These are phyloP conservation scores for Monilinia fructigena DNA, from an alignment of 2,329 filamentous ascomycete species.

Conservation along the genomic window DNA sequence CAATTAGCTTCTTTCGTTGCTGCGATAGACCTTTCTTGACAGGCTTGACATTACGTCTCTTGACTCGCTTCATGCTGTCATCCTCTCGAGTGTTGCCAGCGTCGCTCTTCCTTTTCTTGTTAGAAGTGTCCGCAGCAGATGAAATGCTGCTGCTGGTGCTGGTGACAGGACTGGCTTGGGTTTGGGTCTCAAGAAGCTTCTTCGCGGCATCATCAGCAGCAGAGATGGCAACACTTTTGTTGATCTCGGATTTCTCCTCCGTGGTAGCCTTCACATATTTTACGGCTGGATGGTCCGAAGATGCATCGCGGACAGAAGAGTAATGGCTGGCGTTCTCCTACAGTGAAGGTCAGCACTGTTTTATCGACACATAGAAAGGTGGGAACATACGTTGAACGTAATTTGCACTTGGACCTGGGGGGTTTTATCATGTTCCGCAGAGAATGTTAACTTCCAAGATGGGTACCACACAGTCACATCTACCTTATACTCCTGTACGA, in stretches of 20 bases:
- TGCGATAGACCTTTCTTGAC: not conserved
- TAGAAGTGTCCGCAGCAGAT: not conserved
- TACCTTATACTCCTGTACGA: constrained; percentile 58
- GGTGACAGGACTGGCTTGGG: not conserved
- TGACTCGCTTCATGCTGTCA: not conserved
- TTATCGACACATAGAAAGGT: not conserved
- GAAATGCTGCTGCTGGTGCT: not conserved
- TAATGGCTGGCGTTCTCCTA: constrained; percentile 50
- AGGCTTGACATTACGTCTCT: no score
- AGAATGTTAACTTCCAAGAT: no score
- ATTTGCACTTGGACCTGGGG: not conserved
- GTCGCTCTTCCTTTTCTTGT: not conserved
- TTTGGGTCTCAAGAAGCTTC: not conserved
- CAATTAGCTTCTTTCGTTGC: not conserved
- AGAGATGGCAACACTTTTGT: not conserved
- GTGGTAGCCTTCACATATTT: not conserved
- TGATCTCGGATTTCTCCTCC: not conserved
- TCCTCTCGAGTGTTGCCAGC: not conserved
- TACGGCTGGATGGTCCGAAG: not conserved
- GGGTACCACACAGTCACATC: constrained; percentile 57
- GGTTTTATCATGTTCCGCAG: no score
- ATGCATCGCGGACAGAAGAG: constrained; percentile 55
- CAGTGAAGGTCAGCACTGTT: not conserved
- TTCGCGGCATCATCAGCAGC: not conserved
- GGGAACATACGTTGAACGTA: not conserved